A percentile compares a stretch with the other conserved stretches of the same genome.
Conservation (phyloP, 164 flowering plant species). For the Hamamelis virginiana region DNA sequence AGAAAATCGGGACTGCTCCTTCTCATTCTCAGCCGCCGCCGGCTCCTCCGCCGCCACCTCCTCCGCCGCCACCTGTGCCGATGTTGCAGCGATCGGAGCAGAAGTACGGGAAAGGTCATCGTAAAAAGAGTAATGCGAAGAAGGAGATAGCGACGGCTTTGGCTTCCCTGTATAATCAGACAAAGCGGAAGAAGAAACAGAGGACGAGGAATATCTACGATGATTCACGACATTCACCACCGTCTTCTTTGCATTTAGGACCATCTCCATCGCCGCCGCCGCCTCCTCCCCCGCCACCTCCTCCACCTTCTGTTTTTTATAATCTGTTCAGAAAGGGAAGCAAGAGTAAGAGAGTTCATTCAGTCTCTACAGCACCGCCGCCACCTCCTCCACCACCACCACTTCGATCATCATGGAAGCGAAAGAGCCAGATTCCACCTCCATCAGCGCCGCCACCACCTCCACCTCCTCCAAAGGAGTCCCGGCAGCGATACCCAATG, state of each 20-base stretch:
- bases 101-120: constrained; percentile 27
- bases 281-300: constrained; percentile 37
- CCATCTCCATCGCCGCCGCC: constrained; percentile 47
- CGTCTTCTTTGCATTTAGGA: constrained; percentile 10
- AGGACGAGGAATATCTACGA: constrained; percentile 31
- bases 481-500: constrained; percentile 12
- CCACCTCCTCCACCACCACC: constrained; percentile 30
- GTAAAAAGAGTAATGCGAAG: constrained; percentile 49
- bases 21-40: constrained; percentile 32
- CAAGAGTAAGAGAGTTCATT: constrained; percentile 24
- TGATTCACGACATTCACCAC: constrained; percentile 15
- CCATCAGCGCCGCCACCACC: constrained; percentile 22
- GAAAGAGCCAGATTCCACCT: constrained; percentile 2
- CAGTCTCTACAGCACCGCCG: constrained; percentile 26
- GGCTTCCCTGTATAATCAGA: constrained; percentile 53
- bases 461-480: constrained; percentile 14
- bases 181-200: constrained; percentile 51
- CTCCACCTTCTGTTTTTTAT: constrained; percentile 25
- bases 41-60: constrained; percentile 26
- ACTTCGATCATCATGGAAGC: background rate
- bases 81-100: constrained; percentile 14
- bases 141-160: constrained; percentile 64
- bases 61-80: constrained; percentile 24
- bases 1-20: constrained; percentile 11
- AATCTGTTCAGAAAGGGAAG: constrained; percentile 23